Evolutionary conservation across 1,284 basidiomycete genomes (phyloP), one percentile per base, ranked within the genome.

Genomic region (Tilletia walkeri): DNA sequence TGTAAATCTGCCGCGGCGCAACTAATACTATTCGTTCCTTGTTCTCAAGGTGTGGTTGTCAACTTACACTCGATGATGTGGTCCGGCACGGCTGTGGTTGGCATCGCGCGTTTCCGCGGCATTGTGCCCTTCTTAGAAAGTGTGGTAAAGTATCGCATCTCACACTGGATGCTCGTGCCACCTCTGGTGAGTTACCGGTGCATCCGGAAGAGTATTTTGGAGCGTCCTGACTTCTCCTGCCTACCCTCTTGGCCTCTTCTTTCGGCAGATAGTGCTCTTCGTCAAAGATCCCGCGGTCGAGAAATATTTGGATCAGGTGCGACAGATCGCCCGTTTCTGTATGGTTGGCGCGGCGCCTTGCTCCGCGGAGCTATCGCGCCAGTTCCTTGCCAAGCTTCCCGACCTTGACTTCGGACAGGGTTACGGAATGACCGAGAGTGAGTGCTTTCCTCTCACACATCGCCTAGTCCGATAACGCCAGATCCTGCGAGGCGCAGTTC

Each of bases 281-380:
- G 72, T 70, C 34, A 75, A 75, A 65, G 66, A 70, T 30, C 71
- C 71, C 6, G 48, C 18, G 5, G 72, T 65, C 10, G 67, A 67
- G 54, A 65, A 68, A 41, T 70, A 70, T 39, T 72, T 75, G 10
- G 71, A 73, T 12, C 72, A 78, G 18, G 66, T 78, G 2, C 70
- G 69, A 12, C 72, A 72, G 16, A 38, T 76, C 5, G 76, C 67
- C 0, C 69, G 73, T 9, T 79, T 76, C 39, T 72, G 78, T 47
- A 79, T 80, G 79, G 74, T 78, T 18, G 79, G 79, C 34, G 79
- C 79, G 1, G 79, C 76, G 2, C 77, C 74, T 0, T 49, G 76
- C 65, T 78, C 78, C 9, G 78, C 82, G 24, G 79, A 77, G n/a
- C 71, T 79, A 9, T 75, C 73, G 41, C 69, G 68, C 30, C 76